Conservation (phyloP, 768 basidiomycete species). For the Russula olivacea region DNA sequence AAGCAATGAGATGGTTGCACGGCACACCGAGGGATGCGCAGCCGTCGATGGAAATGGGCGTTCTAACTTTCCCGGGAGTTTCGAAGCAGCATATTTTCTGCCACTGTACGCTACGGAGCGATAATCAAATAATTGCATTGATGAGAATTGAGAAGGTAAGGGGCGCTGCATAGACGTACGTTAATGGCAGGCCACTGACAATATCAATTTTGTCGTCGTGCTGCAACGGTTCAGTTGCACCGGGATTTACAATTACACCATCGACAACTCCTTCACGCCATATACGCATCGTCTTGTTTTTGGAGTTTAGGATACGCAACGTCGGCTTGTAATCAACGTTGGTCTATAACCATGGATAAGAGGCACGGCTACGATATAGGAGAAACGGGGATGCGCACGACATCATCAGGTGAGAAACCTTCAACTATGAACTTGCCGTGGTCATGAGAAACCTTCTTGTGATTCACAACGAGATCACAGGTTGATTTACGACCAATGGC, state of each 20-base stretch:
- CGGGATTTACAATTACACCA: constrained; percentile 34
- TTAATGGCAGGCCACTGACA: constrained; percentile 38
- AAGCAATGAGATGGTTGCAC: background rate
- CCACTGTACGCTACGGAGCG: constrained; percentile 29
- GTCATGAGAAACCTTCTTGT: constrained; percentile 58
- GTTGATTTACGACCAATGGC: constrained; percentile 50
- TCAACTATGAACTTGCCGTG: constrained; percentile 57
- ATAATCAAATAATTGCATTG: constrained; percentile 7
- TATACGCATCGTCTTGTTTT: constrained; percentile 43
- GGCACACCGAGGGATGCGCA: constrained; percentile 46
- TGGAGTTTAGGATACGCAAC: constrained; percentile 44
- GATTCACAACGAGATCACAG: constrained; percentile 43
- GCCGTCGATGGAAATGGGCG: constrained; percentile 25
- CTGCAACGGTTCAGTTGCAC: constrained; percentile 39
- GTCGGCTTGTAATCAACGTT: constrained; percentile 46
- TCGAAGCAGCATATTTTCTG: constrained; percentile 26
- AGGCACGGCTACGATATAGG: background rate
- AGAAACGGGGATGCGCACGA: constrained; percentile 39
- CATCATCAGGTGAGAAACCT: constrained; percentile 44
- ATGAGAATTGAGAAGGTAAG: background rate
- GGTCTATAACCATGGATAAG: constrained; percentile 34
- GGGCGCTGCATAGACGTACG: constrained; percentile 37
- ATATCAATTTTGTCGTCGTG: constrained; percentile 52
- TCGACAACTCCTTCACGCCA: constrained; percentile 33
- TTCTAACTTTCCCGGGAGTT: constrained; percentile 27